phyloP scores from a whole-genome alignment of 495 filamentous ascomycete species.

The Immersiella caudata region DNA sequence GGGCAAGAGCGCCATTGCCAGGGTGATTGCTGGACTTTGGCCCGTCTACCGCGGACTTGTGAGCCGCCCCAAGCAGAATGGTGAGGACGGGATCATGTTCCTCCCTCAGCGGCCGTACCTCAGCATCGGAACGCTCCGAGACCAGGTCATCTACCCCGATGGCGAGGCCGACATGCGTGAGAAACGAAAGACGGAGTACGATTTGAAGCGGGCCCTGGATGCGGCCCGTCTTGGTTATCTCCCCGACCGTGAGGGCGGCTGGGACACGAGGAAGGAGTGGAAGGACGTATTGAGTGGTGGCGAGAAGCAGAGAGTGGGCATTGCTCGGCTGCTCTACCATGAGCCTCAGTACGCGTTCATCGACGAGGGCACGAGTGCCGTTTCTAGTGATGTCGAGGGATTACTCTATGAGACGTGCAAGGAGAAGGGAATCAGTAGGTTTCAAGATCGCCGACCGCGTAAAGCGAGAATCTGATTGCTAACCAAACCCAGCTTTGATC shows the following conservation, averaged over 20 bases:
- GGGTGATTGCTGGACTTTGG: slow-evolving; percentile 92
- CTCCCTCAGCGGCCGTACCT: slow-evolving; percentile 93
- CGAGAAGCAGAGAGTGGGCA: slow-evolving; percentile 95
- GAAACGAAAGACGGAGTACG: slow-evolving; percentile 69
- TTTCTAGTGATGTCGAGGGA: slow-evolving; percentile 92
- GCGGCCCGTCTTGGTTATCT: slow-evolving; percentile 86
- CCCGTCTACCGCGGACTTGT: slow-evolving; percentile 91
- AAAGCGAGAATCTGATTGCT: too few relatives aligned
- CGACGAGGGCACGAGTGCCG: slow-evolving; percentile 93
- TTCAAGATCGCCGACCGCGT: too few relatives aligned
- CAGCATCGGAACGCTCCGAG: slow-evolving; percentile 89
- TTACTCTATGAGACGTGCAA: slow-evolving; percentile 90
- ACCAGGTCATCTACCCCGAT: slow-evolving; percentile 98
- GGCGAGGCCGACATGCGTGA: slow-evolving; percentile 92
- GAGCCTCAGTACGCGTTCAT: slow-evolving; percentile 92
- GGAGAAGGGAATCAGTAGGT: slow-evolving; percentile 84
- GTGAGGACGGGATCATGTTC: slow-evolving; percentile 95
- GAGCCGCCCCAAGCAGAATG: slow-evolving; percentile 76
- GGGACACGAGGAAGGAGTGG: slow-evolving; percentile 97
- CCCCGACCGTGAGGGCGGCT: slow-evolving; percentile 89
- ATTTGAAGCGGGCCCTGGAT: slow-evolving; percentile 75
- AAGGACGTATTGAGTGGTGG: slow-evolving; percentile 95
- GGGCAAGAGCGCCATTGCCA: slow-evolving; percentile 87
- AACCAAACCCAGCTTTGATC: slow-evolving; percentile 64
- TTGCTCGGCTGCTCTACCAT: slow-evolving; percentile 90